Base-by-base conservation (phyloP, 2,329 filamentous ascomycete genomes). In the Cladosporium velox region DNA sequence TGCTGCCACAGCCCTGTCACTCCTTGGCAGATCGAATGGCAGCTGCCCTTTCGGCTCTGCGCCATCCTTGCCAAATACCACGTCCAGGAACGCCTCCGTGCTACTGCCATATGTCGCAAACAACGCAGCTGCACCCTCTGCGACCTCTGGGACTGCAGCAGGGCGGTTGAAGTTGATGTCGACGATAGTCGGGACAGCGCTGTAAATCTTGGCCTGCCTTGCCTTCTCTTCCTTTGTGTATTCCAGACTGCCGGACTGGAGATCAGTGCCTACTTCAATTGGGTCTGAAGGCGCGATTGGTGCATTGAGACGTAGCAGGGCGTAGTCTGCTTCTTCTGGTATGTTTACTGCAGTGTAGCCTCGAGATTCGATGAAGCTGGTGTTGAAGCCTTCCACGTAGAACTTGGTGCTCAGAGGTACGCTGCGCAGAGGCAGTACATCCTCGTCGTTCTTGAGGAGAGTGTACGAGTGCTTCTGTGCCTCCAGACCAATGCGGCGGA, bases 11-110 rank as follows among this genome's bases (percentile, higher is more conserved):
- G 82, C 82, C 54, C 73, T 76, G 68, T 78, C 77, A 6, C 79
- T 82, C 12, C 79, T 70, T 0, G 83, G 82, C 38, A 85, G 64
- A 70, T 85, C 82, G 70, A 83, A 83, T 0, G 82, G 82, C 66
- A 84, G 67, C 71, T 75, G 79, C 0, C 82, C 82, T 65, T 78
- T 70, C 0, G 82, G 82, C 14, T 71, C 70, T 8, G 74, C 76
- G 1, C 73, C 75, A 54, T 77, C 72, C 6, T 75, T 68, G 0
- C 75, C 76, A 64, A 83, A 79, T 0, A 82, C 67, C 0, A 83
- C 74, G 65, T 83, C 81, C 4, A 84, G 67, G 65, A 83, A 81
- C 0, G 81, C 81, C 0, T 81, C 77, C 0, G 73, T 71, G 18
- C 76, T 74, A 38, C 77, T 78, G 0, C 81, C 81, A 61, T 76